Base-by-base conservation (phyloP, 2,329 filamentous ascomycete species). In the Cadophora malorum region DNA sequence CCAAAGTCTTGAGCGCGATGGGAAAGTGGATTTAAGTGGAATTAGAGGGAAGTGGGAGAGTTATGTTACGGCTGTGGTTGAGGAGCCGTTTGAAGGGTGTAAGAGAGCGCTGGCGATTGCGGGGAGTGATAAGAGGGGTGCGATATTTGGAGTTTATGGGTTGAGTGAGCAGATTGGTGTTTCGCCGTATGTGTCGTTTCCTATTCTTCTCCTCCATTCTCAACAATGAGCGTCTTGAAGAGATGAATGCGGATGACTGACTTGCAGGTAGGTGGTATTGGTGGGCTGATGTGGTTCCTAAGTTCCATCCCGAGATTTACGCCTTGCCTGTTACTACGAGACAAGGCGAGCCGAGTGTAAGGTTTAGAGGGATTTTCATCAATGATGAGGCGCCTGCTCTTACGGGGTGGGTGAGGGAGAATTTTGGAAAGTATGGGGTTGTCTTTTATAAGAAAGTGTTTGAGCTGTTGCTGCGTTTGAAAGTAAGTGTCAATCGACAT, bases 1-100 rank as follows among this genome's bases (percentile, higher is more conserved):
- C 65, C 87, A 91, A 73, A 76, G 78, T 19, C 80, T 92, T 59
- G 79, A 90, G 21, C 75, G 80, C 1, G 80, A 80, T 4, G 83
- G 83, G 1, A 84, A 86, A 71, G 78, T 92, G 31, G 83, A 91
- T 68, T 82, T 87, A 1, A 83, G 81, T 8, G 79, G 79, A 0
- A 84, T 90, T 47, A 74, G 86, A 68, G 90, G 88, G 1, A 82
- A 88, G 69, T 92, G 90, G 90, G 90, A 93, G 75, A 84, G 89
- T 0, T 92, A 90, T 74, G 79, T 83, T 19, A 90, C 85, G 58
- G 25, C 52, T 28, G 72, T 91, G 1, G 83, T 91, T 2, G 78
- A 85, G 28, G 79, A 83, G 28, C 89, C 89, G 0, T 77, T 88
- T 25, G 79, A 82, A 5, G 86, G 84, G 31, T 84, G 85, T 47